Percentiles rank a stretch among this genome's conserved stretches.
Conservation (phyloP, 805 yeast genomes). For the Kuraishia cidri region DNA sequence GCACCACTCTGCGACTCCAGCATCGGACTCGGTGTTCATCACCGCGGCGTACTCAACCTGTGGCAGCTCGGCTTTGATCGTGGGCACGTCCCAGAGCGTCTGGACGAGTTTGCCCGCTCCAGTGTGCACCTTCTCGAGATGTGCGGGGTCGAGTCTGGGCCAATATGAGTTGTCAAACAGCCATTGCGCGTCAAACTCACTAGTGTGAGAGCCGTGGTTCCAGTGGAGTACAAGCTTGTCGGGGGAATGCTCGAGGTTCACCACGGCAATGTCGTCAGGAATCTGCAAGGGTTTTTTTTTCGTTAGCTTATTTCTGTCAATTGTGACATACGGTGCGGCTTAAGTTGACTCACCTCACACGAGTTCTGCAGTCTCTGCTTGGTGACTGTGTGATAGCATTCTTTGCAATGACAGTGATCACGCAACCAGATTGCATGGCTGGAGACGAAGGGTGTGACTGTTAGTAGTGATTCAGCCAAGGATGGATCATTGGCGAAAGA, state of each 20-base stretch:
- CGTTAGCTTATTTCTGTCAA: too few species aligned
- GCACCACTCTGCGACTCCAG: slow-evolving; percentile 47
- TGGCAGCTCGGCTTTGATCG: slow-evolving; percentile 31
- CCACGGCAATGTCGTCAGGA: slow-evolving; percentile 11
- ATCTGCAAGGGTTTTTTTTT: too few species aligned
- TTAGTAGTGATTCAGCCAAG: too few species aligned
- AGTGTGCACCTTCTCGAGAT: slow-evolving; percentile 17
- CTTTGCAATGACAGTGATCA: slow-evolving; percentile 51
- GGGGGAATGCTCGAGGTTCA: slow-evolving; percentile 7
- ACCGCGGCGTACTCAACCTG: slow-evolving; percentile 37
- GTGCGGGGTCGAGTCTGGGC: slow-evolving; percentile 31
- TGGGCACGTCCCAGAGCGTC: slow-evolving; percentile 34
- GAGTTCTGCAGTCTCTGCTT: slow-evolving; percentile 53
- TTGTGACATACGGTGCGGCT: slow-evolving; percentile 12
- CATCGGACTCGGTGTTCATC: slow-evolving; percentile 27
- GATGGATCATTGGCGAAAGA: too few species aligned
- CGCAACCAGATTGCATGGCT: slow-evolving; percentile 52
- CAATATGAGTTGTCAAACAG: slow-evolving; percentile 40
- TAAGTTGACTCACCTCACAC: slow-evolving; percentile 25
- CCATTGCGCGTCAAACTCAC: slow-evolving; percentile 31
- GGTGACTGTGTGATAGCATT: slow-evolving; percentile 45
- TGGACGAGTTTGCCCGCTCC: slow-evolving; percentile 20
- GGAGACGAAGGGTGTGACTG: too few species aligned
- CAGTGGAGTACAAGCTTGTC: slow-evolving; percentile 17
- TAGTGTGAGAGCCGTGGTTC: slow-evolving; percentile 29